Conservation (phyloP, 2,329 filamentous ascomycete genomes). For the Colletotrichum scovillei region DNA sequence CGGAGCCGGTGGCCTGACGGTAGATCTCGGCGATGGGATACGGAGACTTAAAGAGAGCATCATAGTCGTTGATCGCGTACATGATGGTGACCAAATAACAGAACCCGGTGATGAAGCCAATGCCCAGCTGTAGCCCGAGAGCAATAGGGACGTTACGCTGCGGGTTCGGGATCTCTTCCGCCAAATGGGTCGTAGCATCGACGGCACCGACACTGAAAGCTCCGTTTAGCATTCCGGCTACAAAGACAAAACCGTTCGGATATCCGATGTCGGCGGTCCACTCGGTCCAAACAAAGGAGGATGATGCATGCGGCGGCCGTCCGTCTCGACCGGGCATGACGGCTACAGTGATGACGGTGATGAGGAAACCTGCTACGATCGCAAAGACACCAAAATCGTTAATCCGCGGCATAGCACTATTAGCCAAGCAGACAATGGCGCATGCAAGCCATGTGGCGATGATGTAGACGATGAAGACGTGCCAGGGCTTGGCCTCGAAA, state of each 20-base stretch:
- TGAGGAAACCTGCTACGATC: conserved; percentile 63
- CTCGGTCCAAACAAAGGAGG: conserved; percentile 52
- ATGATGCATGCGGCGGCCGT: conserved; percentile 44
- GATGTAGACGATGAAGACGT: conserved; percentile 56
- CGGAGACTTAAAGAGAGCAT: conserved; percentile 59
- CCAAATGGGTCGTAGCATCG: conserved; percentile 73
- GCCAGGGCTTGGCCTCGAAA: conserved; percentile 52
- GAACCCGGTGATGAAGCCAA: conserved; percentile 64
- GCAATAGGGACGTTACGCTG: conserved; percentile 64
- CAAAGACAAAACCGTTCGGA: conserved; percentile 53
- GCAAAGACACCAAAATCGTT: conserved; percentile 66
- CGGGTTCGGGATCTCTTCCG: conserved; percentile 70
- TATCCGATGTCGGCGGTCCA: conserved; percentile 54
- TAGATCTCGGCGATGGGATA: conserved; percentile 78
- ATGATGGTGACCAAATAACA: conserved; percentile 64
- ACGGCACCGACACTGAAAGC: conserved; percentile 76
- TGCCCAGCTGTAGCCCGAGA: conserved; percentile 61
- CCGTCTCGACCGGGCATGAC: conserved; percentile 58
- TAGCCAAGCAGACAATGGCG: conserved; percentile 62
- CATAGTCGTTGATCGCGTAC: conserved; percentile 68
- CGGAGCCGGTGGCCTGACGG: conserved; percentile 64
- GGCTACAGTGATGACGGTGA: conserved; percentile 66
- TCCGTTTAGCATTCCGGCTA: conserved; percentile 66
- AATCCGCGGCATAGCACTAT: conserved; percentile 61
- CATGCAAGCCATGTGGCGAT: conserved; percentile 53